Percentiles rank a stretch among this genome's conserved stretches.
phyloP scores from a whole-genome alignment of 2,329 filamentous ascomycete genomes.

The Dothistroma pini region DNA sequence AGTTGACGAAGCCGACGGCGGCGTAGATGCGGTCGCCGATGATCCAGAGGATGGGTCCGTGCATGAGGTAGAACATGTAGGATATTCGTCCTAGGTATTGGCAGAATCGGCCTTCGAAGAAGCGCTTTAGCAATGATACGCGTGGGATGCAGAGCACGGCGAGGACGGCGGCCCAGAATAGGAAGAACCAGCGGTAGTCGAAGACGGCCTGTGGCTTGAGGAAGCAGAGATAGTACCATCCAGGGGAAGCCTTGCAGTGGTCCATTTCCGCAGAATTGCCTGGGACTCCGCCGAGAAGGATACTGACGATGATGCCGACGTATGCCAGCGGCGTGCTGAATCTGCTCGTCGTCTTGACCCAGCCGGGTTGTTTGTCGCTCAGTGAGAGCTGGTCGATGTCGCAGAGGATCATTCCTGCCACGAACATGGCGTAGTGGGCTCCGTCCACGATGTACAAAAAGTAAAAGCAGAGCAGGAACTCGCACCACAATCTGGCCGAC shows the following conservation, averaged over 20 bases:
- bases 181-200: constrained; percentile 34
- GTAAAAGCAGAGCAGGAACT: constrained; percentile 56
- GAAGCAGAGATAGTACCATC: constrained; percentile 59
- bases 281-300: constrained; percentile 61
- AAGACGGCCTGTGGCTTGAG: constrained; percentile 41
- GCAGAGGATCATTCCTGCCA: constrained; percentile 58
- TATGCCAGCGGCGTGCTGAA: constrained; percentile 53
- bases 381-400: constrained; percentile 57
- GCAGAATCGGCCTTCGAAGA: constrained; percentile 57
- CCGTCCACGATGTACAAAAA: constrained; percentile 67
- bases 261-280: constrained; percentile 49
- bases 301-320: constrained; percentile 49
- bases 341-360: constrained; percentile 46
- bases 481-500: constrained; percentile 54
- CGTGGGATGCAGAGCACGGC: constrained; percentile 55
- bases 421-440: constrained; percentile 59
- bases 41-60: constrained; percentile 58
- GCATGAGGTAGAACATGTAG: constrained; percentile 61
- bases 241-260: constrained; percentile 52
- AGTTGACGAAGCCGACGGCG: constrained; percentile 54
- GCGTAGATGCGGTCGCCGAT: constrained; percentile 63
- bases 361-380: constrained; percentile 49
- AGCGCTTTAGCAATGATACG: constrained; percentile 55
- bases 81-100: constrained; percentile 62
- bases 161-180: constrained; percentile 50